phyloP scores from a whole-genome alignment of 352 stramenopile species.

The Saprolegnia diclina region DNA sequence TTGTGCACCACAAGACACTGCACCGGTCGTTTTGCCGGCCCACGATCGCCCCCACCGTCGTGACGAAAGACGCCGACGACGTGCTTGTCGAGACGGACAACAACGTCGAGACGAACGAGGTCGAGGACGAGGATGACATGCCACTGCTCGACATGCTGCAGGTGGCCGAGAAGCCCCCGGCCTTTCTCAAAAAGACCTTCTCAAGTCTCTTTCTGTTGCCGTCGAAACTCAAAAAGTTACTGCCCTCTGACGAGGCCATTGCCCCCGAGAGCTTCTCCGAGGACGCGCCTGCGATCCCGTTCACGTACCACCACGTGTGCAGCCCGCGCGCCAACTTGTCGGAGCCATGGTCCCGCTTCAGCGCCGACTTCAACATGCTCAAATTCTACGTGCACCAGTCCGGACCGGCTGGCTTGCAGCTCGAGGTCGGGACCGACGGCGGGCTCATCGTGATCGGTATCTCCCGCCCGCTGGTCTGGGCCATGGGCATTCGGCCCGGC shows the following conservation, averaged over 20 bases:
- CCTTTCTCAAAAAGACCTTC: neutral
- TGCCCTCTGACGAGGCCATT: neutral
- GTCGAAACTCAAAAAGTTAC: neutral
- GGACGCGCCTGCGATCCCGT: neutral
- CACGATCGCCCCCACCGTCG: neutral
- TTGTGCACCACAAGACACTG: neutral
- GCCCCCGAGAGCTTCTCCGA: neutral
- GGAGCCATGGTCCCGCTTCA: neutral
- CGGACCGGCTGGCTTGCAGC: conserved; percentile 15
- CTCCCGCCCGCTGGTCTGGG: conserved; percentile 5
- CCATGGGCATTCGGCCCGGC: conserved; percentile 13
- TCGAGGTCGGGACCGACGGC: neutral
- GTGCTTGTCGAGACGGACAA: neutral
- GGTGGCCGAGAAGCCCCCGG: neutral
- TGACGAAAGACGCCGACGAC: neutral
- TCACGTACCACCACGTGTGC: neutral
- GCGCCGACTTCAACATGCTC: neutral
- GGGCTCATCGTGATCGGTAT: conserved; percentile 9
- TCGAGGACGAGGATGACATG: neutral
- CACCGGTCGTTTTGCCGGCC: neutral
- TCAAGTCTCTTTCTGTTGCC: neutral
- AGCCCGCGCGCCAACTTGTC: neutral
- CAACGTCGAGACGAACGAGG: neutral
- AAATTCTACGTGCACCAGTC: conserved; percentile 21
- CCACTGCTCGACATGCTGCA: conserved; percentile 1